phyloP scores from a whole-genome alignment of 2,329 filamentous ascomycete species.

The Alternaria arborescens region DNA sequence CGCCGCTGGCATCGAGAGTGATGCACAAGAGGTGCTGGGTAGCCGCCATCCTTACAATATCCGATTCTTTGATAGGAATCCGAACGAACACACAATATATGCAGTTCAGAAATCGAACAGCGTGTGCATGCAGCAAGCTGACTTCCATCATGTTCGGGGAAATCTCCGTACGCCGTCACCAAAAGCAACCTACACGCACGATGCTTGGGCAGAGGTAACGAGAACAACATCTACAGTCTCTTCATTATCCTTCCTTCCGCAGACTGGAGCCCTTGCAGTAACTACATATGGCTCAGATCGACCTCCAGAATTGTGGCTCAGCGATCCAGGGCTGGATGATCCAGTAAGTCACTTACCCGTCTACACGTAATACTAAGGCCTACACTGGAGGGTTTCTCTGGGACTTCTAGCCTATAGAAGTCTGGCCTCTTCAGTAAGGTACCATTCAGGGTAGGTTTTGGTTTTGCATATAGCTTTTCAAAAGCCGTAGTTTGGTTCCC shows the following conservation, averaged over 20 bases:
- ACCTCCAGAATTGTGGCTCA: conserved; percentile 38
- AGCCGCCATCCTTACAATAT: conserved; percentile 15
- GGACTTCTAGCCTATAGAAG: neutral
- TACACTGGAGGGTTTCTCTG: neutral
- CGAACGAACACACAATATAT: conserved; percentile 34
- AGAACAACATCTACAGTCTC: conserved; percentile 42
- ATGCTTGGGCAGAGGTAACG: conserved; percentile 33
- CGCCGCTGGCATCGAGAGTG: conserved; percentile 21
- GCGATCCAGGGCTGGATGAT: conserved; percentile 36
- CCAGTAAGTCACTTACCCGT: conserved; percentile 17
- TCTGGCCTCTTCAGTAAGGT: neutral
- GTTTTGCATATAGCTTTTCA: neutral
- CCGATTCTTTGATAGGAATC: conserved; percentile 42
- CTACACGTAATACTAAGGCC: neutral
- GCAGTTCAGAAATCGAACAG: conserved; percentile 35
- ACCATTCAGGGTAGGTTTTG: neutral
- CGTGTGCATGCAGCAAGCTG: conserved; percentile 26
- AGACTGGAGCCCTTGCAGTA: conserved; percentile 38
- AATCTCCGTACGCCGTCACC: neutral
- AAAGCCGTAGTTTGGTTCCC: neutral
- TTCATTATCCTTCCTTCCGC: conserved; percentile 39
- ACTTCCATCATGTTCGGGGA: neutral
- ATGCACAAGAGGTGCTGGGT: conserved; percentile 19
- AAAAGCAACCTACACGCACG: conserved; percentile 25
- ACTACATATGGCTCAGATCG: conserved; percentile 43